Evolutionary conservation across 2,329 filamentous ascomycete genomes (phyloP), one percentile per base, ranked within the genome.

Genomic region (Clarireedia homoeocarpa): DNA sequence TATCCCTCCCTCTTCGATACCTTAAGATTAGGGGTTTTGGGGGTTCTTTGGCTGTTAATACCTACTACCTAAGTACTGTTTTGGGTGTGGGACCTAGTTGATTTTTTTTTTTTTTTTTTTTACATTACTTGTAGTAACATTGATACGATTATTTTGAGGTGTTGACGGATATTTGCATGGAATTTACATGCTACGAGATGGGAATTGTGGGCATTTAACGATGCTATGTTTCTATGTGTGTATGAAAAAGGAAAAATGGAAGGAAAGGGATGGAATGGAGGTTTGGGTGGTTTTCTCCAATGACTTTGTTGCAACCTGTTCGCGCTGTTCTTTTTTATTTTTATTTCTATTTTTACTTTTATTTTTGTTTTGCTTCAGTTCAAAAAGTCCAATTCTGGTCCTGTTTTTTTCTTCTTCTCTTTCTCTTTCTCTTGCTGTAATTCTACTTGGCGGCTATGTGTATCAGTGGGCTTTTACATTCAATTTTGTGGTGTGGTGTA

Each of bases 181-280:
- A 48, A 20, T 20, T 53, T 23, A 48, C 44, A 24, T 46, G 15
- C 44, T 46, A 46, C 15, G 44, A 46, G 10, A 46, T 30, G 27
- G 44, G 23, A 46, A 46, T 24, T 20, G 23, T 24, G 44, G 44
- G 44, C 44, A 24, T 24, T 46, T 46, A 20, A 46, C 23, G 52
- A 55, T 50, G 52, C 52, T 55, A 55, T 26, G 52, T 50, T 55
- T 55, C 45, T 36, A 55, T 42, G 38, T 50, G 36, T 46, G 44
- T 46, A 55, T 51, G 53, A 38, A 20, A 50, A 36, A 36, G 36
- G 45, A 42, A 17, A 38, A 23, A 5, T 36, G 46, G 38, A 42
- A 42, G 34, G 46, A 39, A 34, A 42, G 42, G 53, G 42, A 50
- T 50, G 45, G 42, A 45, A 45, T 45, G 23, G 44, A 46, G 7